Percentiles rank a stretch among this genome's conserved stretches.
These are phyloP conservation scores for Boletus pseudo-olivaceus DNA, from an alignment of 768 basidiomycete species.

Conservation along the genomic window DNA sequence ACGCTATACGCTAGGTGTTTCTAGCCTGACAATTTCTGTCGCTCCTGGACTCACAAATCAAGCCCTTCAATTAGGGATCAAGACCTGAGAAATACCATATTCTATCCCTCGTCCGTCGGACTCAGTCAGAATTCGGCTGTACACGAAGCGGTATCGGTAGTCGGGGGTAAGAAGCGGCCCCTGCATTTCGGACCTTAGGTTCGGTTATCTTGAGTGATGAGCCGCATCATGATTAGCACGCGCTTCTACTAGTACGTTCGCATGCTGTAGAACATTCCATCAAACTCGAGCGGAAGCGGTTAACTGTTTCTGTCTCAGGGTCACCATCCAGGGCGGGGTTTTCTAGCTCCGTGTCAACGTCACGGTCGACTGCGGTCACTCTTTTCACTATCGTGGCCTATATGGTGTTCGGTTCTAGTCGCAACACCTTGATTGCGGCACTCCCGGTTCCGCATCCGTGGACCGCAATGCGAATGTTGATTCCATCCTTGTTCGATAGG, in stretches of 20 bases:
- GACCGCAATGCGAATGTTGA: not conserved
- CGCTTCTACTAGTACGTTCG: not conserved
- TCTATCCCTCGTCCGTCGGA: not conserved
- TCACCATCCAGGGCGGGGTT: not conserved
- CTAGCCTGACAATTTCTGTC: not conserved
- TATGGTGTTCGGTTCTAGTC: not conserved
- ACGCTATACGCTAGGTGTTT: not conserved
- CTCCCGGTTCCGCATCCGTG: not conserved
- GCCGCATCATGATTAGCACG: too few relatives aligned
- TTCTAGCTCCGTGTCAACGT: not conserved
- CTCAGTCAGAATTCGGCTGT: not conserved
- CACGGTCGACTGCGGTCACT: not conserved
- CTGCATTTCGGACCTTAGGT: not conserved
- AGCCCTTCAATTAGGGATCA: not conserved
- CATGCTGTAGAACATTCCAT: not conserved
- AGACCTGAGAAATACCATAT: too few relatives aligned
- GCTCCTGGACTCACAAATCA: not conserved
- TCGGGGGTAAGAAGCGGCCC: not conserved
- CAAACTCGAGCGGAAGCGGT: not conserved
- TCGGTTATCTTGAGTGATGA: too few relatives aligned
- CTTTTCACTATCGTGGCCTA: not conserved
- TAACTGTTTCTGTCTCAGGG: not conserved
- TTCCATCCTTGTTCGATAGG: not conserved
- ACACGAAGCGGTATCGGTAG: not conserved
- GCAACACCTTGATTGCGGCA: not conserved